Percentiles rank a stretch among this genome's conserved stretches.
phyloP scores from a whole-genome alignment of 129 eudicot genomes.

The Saussurea involucrata region DNA sequence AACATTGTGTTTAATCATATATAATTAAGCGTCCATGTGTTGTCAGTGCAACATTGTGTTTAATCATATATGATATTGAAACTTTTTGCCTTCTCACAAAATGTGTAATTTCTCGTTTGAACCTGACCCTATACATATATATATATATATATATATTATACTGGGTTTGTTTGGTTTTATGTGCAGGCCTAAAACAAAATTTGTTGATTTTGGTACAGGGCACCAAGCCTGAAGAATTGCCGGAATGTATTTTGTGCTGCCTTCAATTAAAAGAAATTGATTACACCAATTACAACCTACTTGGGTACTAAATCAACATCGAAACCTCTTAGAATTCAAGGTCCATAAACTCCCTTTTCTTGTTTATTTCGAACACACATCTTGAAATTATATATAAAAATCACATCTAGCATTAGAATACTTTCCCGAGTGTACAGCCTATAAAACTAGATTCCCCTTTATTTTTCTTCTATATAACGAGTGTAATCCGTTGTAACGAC shows the following conservation, averaged over 20 bases:
- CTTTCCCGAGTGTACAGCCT: constrained; percentile 32
- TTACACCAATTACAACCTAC: constrained; percentile 50
- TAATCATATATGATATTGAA: no score
- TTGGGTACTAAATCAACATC: constrained; percentile 41
- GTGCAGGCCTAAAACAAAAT: neutral
- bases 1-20: no score
- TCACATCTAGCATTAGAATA: constrained; percentile 14
- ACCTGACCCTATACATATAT: no score
- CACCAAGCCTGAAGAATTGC: constrained; percentile 80
- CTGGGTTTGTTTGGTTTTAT: constrained; percentile 2
- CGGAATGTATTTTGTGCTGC: constrained; percentile 81
- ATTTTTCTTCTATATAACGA: neutral
- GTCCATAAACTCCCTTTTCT: constrained; percentile 10
- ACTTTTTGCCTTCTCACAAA: no score
- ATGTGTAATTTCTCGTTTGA: no score
- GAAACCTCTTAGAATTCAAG: constrained; percentile 3
- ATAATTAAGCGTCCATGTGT: no score
- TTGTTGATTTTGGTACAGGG: constrained; percentile 56
- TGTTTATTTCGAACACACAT: constrained; percentile 4
- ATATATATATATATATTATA: neutral
- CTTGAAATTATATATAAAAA: constrained; percentile 2
- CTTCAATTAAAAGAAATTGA: constrained; percentile 73
- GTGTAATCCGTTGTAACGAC: neutral
- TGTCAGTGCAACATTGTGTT: no score
- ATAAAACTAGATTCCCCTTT: neutral